Conservation (phyloP, 345 rosid genomes). For the Boechera stricta region DNA sequence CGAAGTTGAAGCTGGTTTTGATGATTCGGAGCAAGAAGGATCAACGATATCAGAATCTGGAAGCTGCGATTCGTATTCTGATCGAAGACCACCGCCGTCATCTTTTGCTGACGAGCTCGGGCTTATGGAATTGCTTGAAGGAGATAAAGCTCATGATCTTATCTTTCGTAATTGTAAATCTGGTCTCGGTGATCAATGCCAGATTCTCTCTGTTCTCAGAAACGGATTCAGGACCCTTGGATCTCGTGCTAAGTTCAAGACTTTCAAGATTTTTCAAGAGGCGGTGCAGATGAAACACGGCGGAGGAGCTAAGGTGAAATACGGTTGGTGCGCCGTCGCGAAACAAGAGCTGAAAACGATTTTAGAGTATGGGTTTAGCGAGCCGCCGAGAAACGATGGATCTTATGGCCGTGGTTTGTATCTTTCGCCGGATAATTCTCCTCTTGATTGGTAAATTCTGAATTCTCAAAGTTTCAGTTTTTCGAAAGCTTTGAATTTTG, state of each 20-base stretch:
- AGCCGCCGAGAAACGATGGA: constrained; percentile 46
- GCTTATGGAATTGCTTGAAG: constrained; percentile 52
- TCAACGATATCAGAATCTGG: constrained; percentile 64
- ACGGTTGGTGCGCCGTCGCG: constrained; percentile 67
- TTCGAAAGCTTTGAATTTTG: not conserved
- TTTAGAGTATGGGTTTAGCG: constrained; percentile 71
- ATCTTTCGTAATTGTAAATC: constrained; percentile 52
- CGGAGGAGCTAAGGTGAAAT: constrained; percentile 58
- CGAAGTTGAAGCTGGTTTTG: constrained; percentile 16
- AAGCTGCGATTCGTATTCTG: constrained; percentile 49
- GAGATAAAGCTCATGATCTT: constrained; percentile 55
- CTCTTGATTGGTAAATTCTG: constrained; percentile 60
- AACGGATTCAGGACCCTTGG: constrained; percentile 44
- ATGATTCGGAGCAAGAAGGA: constrained; percentile 40
- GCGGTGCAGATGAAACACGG: constrained; percentile 58
- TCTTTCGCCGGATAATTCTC: constrained; percentile 63
- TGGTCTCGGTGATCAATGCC: constrained; percentile 52
- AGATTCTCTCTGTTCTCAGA: constrained; percentile 55
- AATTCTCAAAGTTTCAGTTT: not conserved
- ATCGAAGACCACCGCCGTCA: not conserved
- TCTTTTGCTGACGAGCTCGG: constrained; percentile 39
- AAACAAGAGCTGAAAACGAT: constrained; percentile 55
- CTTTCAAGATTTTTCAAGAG: constrained; percentile 57
- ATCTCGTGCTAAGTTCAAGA: constrained; percentile 60
- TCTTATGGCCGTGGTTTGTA: constrained; percentile 67